Base-by-base conservation (phyloP, 371 early-diverging fungal species). In the Mucor plumbeus region DNA sequence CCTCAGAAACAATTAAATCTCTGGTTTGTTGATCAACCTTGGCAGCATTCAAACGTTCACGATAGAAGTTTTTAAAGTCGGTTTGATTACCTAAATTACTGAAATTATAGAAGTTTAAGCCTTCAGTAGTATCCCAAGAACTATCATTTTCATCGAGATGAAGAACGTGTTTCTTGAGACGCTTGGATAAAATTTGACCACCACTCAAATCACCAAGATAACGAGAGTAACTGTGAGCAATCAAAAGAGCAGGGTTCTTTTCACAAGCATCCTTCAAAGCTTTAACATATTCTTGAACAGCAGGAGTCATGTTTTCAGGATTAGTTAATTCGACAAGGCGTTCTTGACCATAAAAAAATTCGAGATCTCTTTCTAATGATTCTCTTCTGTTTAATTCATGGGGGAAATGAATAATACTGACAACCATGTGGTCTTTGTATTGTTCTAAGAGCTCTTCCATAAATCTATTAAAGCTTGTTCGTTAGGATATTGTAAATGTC, bases 141-240 rank as follows among this genome's bases (percentile, higher is more conserved):
- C 74, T 71, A 31, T 76, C 81, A 8, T 59, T 61, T 65, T 81
- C 80, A 7, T 67, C 59, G 13, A 81, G 36, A 33, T 76, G 63
- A 13, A 79, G 54, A n/a, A 86, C 76, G 41, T 74, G 69, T 67
- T 86, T 87, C 67, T 86, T 84, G 14, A 87, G 69, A 39, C 84
- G 73, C 63, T 84, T 85, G 58, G 84, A 75, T 56, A 89, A 57
- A 44, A 87, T 85, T 59, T 87, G 89, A 50, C 89, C 89, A 63
- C 88, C 83, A 15, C 85, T 84, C 56, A 89, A 74, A 64, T 89
- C 89, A 58, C 89, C 89, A 1, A 89, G 67, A 68, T 89, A 89
- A 33, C 89, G 85, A 26, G 85, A 76, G 57, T 89, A 89, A 57
- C 85, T 76, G 63, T 87, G 86, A 41, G 89, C 87, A 26, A 87